Evolutionary conservation across 257 asterid genomes (phyloP).

Genomic region (Nyctanthes arbortristis): DNA sequence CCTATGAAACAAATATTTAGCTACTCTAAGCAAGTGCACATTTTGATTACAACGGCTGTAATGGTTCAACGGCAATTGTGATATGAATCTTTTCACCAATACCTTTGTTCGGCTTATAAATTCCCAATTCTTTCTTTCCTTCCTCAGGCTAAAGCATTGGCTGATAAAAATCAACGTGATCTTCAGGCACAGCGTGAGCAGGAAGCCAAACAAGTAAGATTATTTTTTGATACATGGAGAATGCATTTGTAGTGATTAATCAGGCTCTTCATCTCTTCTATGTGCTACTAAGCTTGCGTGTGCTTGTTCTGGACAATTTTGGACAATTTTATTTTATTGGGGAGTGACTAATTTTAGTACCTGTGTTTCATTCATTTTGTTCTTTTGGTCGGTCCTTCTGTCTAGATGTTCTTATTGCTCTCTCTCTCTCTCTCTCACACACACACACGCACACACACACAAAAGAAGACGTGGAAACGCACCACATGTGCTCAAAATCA

Average conservation of each 20-base stretch:
- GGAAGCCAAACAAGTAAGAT: constrained; percentile 82
- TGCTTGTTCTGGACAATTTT: background rate
- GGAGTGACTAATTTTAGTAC: background rate
- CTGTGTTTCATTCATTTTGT: no score
- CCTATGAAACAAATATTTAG: constrained; percentile 11
- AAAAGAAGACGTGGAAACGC: background rate
- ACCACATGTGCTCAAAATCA: background rate
- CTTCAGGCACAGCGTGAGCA: constrained; percentile 71
- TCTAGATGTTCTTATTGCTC: constrained; percentile 2
- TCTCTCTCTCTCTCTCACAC: background rate
- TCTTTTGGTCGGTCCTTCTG: background rate
- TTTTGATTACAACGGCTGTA: constrained; percentile 11
- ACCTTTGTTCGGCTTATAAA: constrained; percentile 15
- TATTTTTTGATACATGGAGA: constrained; percentile 5
- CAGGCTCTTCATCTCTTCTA: background rate
- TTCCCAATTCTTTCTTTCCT: constrained; percentile 17
- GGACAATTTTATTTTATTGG: background rate
- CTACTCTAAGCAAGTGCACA: constrained; percentile 14
- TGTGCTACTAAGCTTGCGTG: background rate
- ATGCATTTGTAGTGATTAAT: background rate
- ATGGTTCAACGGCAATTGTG: background rate
- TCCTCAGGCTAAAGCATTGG: constrained; percentile 89
- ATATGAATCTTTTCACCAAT: background rate
- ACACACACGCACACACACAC: background rate
- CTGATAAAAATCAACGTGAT: constrained; percentile 91